Base-by-base conservation (phyloP, 2,329 filamentous ascomycete genomes). In the Colletotrichum cordylinicola region DNA sequence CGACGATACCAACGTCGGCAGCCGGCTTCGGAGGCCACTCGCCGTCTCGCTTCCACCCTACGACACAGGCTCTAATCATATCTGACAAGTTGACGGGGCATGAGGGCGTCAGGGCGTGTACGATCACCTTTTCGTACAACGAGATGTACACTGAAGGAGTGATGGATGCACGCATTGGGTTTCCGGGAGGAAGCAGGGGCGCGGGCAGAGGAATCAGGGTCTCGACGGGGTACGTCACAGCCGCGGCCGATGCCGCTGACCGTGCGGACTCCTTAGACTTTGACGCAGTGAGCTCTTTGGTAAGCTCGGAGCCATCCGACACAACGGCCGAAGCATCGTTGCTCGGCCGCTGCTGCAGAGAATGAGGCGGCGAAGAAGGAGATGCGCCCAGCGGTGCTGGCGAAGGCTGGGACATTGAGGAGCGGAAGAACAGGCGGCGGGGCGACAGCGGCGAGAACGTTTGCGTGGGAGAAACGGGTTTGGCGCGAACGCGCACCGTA, bases 21-120 rank as follows among this genome's bases (percentile, higher is more conserved):
- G 89, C 81, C 21, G 86, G 83, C 79, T 91, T 91, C 2, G 94
- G 95, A 6, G 96, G 96, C 96, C 96, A 98, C 84, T 98, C 95
- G 18, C 96, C 96, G 80, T 97, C 95, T 55, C 95, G 90, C 84
- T 98, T 98, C 96, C 96, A 98, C 58, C 96, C 96, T 33, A 94
- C 90, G 1, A 98, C 96, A 78, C 96, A 94, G 15, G 95, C 92
- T 12, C 92, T 90, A 27, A 95, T 92, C 86, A 98, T 93, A 80
- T 98, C 95, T 35, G 90, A 87, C 1, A 98, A 90, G 80, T 98
- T 98, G 81, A 98, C 94, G 5, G 96, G 96, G 18, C 98, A 95
- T 2, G 94, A 93, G 0, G 96, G 96, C 4, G 95, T 95, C 78
- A 97, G 90, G 48, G 90, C 91, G 80, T 96, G 93, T 1, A 96